Base-by-base conservation (phyloP, 1,284 basidiomycete genomes). In the Leccinum huronense region DNA sequence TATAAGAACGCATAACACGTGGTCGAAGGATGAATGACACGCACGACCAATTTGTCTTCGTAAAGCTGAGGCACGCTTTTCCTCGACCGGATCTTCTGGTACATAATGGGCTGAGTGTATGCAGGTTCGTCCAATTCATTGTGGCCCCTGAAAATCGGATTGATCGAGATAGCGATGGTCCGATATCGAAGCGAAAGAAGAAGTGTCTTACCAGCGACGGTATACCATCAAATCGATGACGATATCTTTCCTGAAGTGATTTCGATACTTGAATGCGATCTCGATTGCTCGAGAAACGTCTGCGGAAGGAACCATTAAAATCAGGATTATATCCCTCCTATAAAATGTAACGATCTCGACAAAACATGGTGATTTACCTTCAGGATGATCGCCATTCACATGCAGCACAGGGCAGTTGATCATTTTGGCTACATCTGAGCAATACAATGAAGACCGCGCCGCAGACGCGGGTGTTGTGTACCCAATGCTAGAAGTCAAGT, bases 91-190 rank as follows among this genome's bases (percentile, higher is more conserved):
- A 95, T 94, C 77, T 91, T 87, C 74, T 92, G 85, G 76, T 95
- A 95, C 94, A 95, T 95, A 27, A 88, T 78, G 0, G 93, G 94
- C 72, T 93, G 90, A 0, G 96, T 97, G 76, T 95, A 94, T 16
- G 88, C 87, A 0, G 96, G 95, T 69, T 95, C 86, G 72, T 97
- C 94, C 38, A 96, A 84, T 77, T 96, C 94, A 72, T 96, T 96
- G 75, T 96, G 94, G 3, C 91, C 91, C 82, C 85, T 83, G 65
- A 40, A 42, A 38, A 61, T 61, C 40, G 0, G 19, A 34, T 40
- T 40, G 30, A 42, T 65, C 53, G 56, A 64, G 10, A 55, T 54
- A 14, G 1, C 5, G 0, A 13, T 16, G 8, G 11, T 13, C 31
- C 7, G 27, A 40, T 48, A 48, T 23, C 19, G 45, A 19, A 45